Base-by-base conservation (phyloP, 1,284 basidiomycete species). In the Moesziomyces sp. region DNA sequence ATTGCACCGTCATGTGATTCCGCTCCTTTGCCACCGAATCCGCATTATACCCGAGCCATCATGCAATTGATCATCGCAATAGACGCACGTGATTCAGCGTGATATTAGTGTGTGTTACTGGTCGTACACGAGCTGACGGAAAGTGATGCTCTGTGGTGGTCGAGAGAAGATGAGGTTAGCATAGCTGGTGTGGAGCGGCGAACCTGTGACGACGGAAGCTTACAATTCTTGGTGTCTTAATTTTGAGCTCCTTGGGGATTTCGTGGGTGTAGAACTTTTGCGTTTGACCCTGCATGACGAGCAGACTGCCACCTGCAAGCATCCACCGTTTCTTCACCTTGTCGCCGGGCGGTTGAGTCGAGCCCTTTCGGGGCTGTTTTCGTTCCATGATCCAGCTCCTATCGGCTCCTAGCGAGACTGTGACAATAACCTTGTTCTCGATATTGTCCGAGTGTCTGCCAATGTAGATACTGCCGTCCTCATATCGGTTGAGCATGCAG, bases 241-340 rank as follows among this genome's bases (percentile, higher is more conserved):
- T 54, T 34, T 70, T 80, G 28, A 58, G 54, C 58, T 81, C 78
- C 49, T 77, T 79, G 14, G 79, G 78, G 19, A 81, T 80, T 59
- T 81, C 76, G 26, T 81, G 79, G 69, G 87, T 88, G 86, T 87
- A 88, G 42, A 81, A 85, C 35, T 86, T 80, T 67, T 88, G 88
- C 6, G 87, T 88, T 21, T 84, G 72, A 43, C 87, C 87, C 63
- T 87, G 87, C 88, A 88, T 88, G 18, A 88, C 84, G 21, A 88
- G 74, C 46, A 88, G 64, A 52, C 87, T 87, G 1, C 88, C 87
- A 44, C 86, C 85, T 1, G 58, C 84, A 16, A 88, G 80, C 56
- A 55, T 80, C 84, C 84, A 86, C 21, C 76, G 79, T 78, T 81
- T 59, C 51, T 68, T 61, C 19, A 59, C n/a, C 54, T 47, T 58